Evolutionary conservation across 768 basidiomycete genomes (phyloP).

Genomic region (Chalciporus pseudorubinellus): DNA sequence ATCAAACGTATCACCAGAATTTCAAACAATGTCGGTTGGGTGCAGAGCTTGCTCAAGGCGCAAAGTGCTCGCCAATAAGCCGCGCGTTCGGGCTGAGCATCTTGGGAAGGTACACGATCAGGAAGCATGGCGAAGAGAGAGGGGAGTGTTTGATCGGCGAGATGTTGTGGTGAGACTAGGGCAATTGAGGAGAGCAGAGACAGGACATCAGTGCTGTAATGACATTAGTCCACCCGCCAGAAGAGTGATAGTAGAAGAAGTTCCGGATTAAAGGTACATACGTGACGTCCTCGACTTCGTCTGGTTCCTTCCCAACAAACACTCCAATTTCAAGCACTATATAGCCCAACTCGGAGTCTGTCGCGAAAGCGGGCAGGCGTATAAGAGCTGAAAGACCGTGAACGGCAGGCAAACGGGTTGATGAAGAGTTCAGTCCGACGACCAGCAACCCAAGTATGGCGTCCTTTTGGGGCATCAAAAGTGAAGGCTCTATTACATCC

Average conservation of each 20-base stretch:
- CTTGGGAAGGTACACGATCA: conserved; percentile 54
- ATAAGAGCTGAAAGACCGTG: conserved; percentile 64
- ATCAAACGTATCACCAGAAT: conserved; percentile 73
- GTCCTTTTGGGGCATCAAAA: conserved; percentile 67
- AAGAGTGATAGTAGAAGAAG: neutral
- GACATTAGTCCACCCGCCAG: neutral
- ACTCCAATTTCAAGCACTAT: conserved; percentile 76
- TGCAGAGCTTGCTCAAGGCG: conserved; percentile 69
- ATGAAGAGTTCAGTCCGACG: conserved; percentile 51
- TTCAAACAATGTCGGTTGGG: conserved; percentile 78
- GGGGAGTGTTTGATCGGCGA: conserved; percentile 77
- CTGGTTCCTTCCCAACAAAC: conserved; percentile 47
- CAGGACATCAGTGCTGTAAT: conserved; percentile 53
- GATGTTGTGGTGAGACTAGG: conserved; percentile 52
- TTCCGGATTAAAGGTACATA: conserved; percentile 15
- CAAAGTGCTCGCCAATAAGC: conserved; percentile 67
- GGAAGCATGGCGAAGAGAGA: conserved; percentile 76
- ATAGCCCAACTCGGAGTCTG: conserved; percentile 73
- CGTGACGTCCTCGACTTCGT: conserved; percentile 57
- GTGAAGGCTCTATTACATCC: conserved; percentile 25
- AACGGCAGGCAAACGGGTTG: conserved; percentile 59
- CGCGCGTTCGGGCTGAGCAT: conserved; percentile 53
- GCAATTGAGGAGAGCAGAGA: conserved; percentile 66
- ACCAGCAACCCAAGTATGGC: conserved; percentile 65
- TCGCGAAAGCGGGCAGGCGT: conserved; percentile 60